Conservation (phyloP, 306 rosid genomes). For the Mucuna pruriens region DNA sequence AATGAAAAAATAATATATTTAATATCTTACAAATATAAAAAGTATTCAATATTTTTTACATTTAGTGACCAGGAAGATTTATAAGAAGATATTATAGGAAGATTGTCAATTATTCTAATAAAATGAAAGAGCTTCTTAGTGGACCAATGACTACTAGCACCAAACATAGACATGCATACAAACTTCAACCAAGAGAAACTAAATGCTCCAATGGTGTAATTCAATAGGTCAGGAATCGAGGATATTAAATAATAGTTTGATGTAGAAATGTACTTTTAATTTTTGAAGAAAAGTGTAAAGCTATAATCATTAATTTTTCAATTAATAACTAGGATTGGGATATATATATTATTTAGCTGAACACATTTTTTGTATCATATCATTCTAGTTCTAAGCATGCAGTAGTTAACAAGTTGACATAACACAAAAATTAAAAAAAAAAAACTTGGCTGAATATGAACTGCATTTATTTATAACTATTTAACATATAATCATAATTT, state of each 20-base stretch:
- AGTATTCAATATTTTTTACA: neutral
- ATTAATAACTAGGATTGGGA: neutral
- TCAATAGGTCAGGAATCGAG: neutral
- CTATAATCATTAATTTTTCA: neutral
- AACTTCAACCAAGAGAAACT: neutral
- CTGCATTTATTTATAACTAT: too few relatives aligned
- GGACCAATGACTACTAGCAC: neutral
- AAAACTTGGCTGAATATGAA: neutral
- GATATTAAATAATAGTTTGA: neutral
- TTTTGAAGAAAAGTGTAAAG: neutral
- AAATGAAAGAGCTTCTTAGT: neutral
- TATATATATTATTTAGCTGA: neutral
- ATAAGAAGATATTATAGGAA: neutral
- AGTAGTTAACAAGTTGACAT: neutral
- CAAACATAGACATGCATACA: neutral
- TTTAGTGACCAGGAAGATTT: neutral
- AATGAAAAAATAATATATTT: neutral
- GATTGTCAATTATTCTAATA: too few relatives aligned
- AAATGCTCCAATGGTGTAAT: neutral
- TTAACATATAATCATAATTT: too few relatives aligned
- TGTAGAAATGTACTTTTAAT: neutral
- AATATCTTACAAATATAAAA: neutral
- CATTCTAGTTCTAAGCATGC: neutral
- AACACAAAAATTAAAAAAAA: neutral
- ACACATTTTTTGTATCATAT: neutral